A percentile compares a stretch with the other conserved stretches of the same genome.
phyloP scores from a whole-genome alignment of 2,329 filamentous ascomycete genomes.

The Ambrosiella cleistominuta region DNA sequence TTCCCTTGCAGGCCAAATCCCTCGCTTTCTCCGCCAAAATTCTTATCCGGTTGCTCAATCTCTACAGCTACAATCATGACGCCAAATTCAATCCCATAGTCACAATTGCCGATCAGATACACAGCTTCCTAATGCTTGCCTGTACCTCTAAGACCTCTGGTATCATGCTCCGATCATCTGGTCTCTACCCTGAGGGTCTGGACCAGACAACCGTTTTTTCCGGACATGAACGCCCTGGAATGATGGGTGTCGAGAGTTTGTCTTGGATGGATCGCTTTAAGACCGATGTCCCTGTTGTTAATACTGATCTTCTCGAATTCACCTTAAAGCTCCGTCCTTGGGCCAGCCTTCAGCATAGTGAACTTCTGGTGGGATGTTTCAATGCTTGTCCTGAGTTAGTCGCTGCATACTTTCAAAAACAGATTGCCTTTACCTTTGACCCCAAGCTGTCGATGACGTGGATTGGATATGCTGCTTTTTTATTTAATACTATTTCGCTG shows the following conservation, averaged over 20 bases:
- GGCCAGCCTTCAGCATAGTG: constrained; percentile 61
- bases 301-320: constrained; percentile 63
- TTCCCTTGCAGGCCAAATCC: constrained; percentile 58
- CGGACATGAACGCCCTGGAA: constrained; percentile 24
- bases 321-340: constrained; percentile 66
- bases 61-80: constrained; percentile 46
- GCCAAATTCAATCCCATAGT: constrained; percentile 22
- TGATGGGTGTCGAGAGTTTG: constrained; percentile 48
- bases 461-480: constrained; percentile 81
- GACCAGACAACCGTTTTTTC: constrained; percentile 29
- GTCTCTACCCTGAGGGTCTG: constrained; percentile 67
- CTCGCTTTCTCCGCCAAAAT: constrained; percentile 59
- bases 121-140: constrained; percentile 55
- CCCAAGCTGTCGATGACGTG: constrained; percentile 85
- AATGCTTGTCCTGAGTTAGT: constrained; percentile 67
- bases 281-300: constrained; percentile 55
- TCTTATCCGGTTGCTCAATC: constrained; percentile 50
- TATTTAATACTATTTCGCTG: constrained; percentile 65
- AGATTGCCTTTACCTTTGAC: constrained; percentile 67
- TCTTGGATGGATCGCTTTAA: constrained; percentile 52
- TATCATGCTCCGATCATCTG: constrained; percentile 55
- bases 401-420: constrained; percentile 69
- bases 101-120: constrained; percentile 48
- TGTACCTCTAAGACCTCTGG: constrained; percentile 62
- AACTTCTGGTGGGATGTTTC: constrained; percentile 68